Evolutionary conservation across 805 yeast species (phyloP), one percentile per base, ranked within the genome.

Genomic region (Yarrowia alimentaria): DNA sequence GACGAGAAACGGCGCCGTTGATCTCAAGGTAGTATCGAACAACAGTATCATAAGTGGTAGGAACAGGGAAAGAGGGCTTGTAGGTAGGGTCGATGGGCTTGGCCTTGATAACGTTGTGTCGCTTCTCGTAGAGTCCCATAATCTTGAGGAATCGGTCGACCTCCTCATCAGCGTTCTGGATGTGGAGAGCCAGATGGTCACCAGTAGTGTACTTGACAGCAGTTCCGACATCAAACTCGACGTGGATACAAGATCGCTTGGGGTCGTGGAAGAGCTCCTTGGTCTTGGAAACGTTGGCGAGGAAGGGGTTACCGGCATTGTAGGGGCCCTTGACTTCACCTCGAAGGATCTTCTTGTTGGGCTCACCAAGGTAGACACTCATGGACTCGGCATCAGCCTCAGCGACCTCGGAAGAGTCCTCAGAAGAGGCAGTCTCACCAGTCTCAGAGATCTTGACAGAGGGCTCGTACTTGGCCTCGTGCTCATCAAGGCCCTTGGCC

Each of bases 121-220:
- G 71, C 60, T 77, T 78, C 24, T 64, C 72, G 11, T 66, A 60
- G 53, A 90, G 73, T 25, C 78, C 82, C 51, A 91, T 79, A 5
- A 85, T 80, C 37, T 68, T 58, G 54, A 84, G 69, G 59, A 93
- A 84, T 33, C 74, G 71, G n/a, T 70, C 74, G 25, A 89, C 82
- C 60, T 85, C 79, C 64, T 81, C 87, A 61, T 82, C 73, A 1
- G 95, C 73, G 68, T 91, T 91, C 18, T 93, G 86, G 26, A 97
- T 93, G 94, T 96, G 87, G 53, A 93, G 72, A 12, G 96, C 98
- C 56, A 93, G 69, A 68, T 91, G 98, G 65, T 91, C 99, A 67
- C 99, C 99, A 4, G 99, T 91, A 40, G 91, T 74, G 68, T 91
- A 91, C 60, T 83, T 80, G 62, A 93, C 72, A 4, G 91, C 75